phyloP scores from a whole-genome alignment of 768 basidiomycete species.

The Tulasnella sp. region DNA sequence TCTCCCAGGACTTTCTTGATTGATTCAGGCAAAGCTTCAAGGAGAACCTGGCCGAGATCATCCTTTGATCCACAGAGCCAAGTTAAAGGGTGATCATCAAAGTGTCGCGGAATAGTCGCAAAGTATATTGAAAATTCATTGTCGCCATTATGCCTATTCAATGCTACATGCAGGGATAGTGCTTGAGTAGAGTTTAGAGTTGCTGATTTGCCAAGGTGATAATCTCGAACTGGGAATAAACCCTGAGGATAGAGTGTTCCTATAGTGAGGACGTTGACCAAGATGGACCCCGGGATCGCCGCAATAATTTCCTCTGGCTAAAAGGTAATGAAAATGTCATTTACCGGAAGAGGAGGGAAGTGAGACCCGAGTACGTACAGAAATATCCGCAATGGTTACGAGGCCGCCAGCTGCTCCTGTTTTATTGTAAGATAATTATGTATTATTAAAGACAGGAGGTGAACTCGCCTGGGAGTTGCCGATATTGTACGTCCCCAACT shows the following conservation, averaged over 20 bases:
- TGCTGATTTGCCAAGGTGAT: conserved; percentile 22
- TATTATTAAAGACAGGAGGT: no score
- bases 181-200: conserved; percentile 50
- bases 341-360: no score
- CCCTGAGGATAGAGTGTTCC: conserved; percentile 45
- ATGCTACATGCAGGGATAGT: conserved; percentile 64
- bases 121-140: conserved; percentile 59
- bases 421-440: no score
- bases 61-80: conserved; percentile 32
- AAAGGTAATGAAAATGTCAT: no score
- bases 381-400: no score
- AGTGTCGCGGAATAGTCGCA: conserved; percentile 56
- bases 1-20: conserved; percentile 31
- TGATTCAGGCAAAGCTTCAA: conserved; percentile 38
- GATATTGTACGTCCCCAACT: no score
- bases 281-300: conserved; percentile 49
- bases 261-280: conserved; percentile 66
- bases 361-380: no score
- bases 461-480: no score
- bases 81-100: conserved; percentile 69
- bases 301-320: conserved; percentile 49
- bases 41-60: conserved; percentile 24
- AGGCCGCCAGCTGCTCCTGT: no score
- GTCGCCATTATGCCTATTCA: conserved; percentile 42
- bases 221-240: neutral